A percentile compares a stretch with the other conserved stretches of the same genome.
These are phyloP conservation scores for Vachellia pachyceras DNA, from an alignment of 306 rosid genomes.

Conservation along the genomic window DNA sequence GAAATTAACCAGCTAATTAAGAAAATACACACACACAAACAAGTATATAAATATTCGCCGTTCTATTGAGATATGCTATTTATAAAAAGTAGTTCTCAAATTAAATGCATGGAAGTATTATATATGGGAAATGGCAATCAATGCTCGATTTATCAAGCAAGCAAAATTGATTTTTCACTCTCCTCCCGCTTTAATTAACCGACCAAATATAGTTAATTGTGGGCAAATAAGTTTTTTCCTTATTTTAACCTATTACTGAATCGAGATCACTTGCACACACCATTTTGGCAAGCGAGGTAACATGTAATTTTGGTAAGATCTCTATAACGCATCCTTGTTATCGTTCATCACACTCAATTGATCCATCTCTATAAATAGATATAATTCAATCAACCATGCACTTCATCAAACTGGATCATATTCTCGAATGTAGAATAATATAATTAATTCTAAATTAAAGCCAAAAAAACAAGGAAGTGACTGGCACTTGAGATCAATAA, in stretches of 20 bases:
- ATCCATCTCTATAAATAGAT: neutral
- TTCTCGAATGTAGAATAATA: neutral
- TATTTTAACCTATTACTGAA: neutral
- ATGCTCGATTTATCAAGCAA: neutral
- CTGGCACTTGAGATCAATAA: neutral
- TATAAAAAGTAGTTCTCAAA: neutral
- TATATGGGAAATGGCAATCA: neutral
- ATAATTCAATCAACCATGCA: conserved; percentile 10
- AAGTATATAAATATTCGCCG: too few relatives aligned
- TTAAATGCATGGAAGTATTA: neutral
- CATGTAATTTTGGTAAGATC: conserved; percentile 1
- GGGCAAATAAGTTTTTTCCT: neutral
- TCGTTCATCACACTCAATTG: neutral
- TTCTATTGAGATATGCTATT: too few relatives aligned
- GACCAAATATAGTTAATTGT: neutral
- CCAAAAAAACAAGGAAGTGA: neutral
- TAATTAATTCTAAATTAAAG: neutral
- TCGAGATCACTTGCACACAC: neutral
- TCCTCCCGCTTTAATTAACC: neutral
- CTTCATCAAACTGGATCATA: neutral
- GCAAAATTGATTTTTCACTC: neutral
- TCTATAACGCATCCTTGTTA: too few relatives aligned
- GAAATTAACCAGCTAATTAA: neutral
- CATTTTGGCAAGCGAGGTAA: neutral
- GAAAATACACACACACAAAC: neutral